phyloP scores from a whole-genome alignment of 1,284 basidiomycete genomes.

The Vanrija humicola region DNA sequence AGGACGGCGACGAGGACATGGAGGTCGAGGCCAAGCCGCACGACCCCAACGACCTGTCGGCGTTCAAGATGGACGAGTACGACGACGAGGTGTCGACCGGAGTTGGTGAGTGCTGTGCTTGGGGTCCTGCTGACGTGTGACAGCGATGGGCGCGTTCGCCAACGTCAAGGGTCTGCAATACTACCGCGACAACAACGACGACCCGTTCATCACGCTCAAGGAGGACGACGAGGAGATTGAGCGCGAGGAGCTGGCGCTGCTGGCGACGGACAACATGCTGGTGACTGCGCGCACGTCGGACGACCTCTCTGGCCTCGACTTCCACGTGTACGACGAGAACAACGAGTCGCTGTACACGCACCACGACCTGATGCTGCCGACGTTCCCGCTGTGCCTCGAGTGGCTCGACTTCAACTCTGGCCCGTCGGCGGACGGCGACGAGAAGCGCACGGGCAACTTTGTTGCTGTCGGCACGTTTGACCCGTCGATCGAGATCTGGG shows the following conservation, averaged over 20 bases:
- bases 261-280: conserved; percentile 87
- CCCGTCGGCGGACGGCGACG: conserved; percentile 41
- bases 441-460: conserved; percentile 64
- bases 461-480: conserved; percentile 97
- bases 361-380: conserved; percentile 96
- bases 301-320: conserved; percentile 91
- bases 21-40: conserved; percentile 36
- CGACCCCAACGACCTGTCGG: conserved; percentile 72
- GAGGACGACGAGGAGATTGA: conserved; percentile 79
- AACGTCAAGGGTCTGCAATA: conserved; percentile 94
- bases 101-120: conserved; percentile 52
- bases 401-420: conserved; percentile 80
- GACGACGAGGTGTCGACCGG: conserved; percentile 71
- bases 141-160: conserved; percentile 83
- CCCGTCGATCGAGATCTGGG: conserved; percentile 99
- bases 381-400: conserved; percentile 96
- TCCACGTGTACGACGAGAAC: conserved; percentile 89
- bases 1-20: conserved; percentile 21
- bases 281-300: conserved; percentile 94
- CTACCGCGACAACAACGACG: conserved; percentile 86
- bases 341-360: conserved; percentile 93
- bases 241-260: conserved; percentile 82
- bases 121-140: neutral
- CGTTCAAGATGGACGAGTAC: conserved; percentile 92
- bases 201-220: conserved; percentile 96